These are phyloP conservation scores for Russula sp. DNA, from an alignment of 768 basidiomycete species.

Conservation along the genomic window DNA sequence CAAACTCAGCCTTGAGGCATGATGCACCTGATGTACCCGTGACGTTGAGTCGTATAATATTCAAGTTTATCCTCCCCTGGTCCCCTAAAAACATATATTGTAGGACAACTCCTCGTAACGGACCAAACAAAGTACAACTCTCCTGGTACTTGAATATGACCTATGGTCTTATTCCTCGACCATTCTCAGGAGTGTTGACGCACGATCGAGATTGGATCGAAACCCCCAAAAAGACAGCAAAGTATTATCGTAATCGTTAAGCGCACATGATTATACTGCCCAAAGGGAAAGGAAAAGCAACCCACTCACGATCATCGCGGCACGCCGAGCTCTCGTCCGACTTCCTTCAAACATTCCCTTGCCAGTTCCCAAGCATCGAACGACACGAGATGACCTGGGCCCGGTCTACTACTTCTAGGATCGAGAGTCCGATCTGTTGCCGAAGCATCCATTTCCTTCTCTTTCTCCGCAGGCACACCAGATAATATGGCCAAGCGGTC, in stretches of 20 bases:
- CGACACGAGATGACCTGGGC: conserved; percentile 38
- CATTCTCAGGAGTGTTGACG: no score
- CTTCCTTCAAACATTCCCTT: conserved; percentile 59
- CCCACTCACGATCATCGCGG: conserved; percentile 29
- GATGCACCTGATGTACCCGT: no score
- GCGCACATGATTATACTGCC: background rate
- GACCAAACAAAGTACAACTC: no score
- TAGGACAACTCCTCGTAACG: no score
- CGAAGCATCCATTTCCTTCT: background rate
- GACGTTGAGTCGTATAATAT: no score
- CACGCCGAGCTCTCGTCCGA: conserved; percentile 74
- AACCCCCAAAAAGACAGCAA: background rate
- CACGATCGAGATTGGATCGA: no score
- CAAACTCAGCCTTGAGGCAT: no score
- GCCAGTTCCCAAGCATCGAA: conserved; percentile 66
- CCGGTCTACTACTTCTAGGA: background rate
- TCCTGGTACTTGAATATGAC: no score
- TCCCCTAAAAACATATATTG: no score
- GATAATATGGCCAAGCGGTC: conserved; percentile 26
- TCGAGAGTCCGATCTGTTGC: background rate
- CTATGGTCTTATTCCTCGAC: no score
- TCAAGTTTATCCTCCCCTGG: no score
- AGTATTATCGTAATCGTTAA: background rate
- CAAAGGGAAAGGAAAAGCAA: background rate
- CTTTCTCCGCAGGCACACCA: background rate